Evolutionary conservation across 768 basidiomycete species (phyloP).

Genomic region (Podaxis rugospora): DNA sequence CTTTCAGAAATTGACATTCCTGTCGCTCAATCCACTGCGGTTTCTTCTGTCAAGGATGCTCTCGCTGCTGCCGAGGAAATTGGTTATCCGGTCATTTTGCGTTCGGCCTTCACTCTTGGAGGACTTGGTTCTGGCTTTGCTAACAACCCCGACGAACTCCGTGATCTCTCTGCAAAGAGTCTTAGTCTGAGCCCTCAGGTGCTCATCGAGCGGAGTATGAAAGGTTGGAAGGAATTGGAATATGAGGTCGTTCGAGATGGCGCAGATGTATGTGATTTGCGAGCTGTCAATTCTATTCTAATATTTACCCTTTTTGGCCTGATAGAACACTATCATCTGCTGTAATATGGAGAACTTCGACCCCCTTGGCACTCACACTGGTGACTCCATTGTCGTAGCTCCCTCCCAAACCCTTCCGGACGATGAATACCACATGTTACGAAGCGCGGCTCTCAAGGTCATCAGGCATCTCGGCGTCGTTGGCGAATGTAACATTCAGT

Average conservation of each 20-base stretch:
- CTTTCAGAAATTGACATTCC: slow-evolving; percentile 93
- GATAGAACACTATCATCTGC: slow-evolving; percentile 96
- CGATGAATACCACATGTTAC: slow-evolving; percentile 98
- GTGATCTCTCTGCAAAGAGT: slow-evolving; percentile 89
- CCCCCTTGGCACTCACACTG: slow-evolving; percentile 97
- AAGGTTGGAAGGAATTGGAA: slow-evolving; percentile 99
- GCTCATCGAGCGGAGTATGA: slow-evolving; percentile 95
- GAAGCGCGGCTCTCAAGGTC: slow-evolving; percentile 95
- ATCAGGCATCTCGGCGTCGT: slow-evolving; percentile 88
- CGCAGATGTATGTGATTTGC: slow-evolving; percentile 73
- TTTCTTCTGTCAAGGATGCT: slow-evolving; percentile 92
- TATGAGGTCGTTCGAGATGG: slow-evolving; percentile 98
- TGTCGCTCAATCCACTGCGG: slow-evolving; percentile 92
- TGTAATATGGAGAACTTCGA: slow-evolving; percentile 99
- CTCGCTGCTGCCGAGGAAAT: slow-evolving; percentile 87
- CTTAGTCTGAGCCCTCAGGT: slow-evolving; percentile 92
- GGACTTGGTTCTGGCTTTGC: slow-evolving; percentile 99
- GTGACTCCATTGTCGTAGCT: slow-evolving; percentile 98
- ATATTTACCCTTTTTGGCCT: slow-evolving; percentile 14
- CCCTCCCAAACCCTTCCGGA: slow-evolving; percentile 97
- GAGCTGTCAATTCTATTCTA: background rate
- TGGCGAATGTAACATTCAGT: slow-evolving; percentile 97
- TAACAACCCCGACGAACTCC: slow-evolving; percentile 88
- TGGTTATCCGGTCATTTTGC: slow-evolving; percentile 96
- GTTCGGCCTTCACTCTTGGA: slow-evolving; percentile 95